Base-by-base conservation (phyloP, 2,329 filamentous ascomycete species). In the Trichoderma asperellum region DNA sequence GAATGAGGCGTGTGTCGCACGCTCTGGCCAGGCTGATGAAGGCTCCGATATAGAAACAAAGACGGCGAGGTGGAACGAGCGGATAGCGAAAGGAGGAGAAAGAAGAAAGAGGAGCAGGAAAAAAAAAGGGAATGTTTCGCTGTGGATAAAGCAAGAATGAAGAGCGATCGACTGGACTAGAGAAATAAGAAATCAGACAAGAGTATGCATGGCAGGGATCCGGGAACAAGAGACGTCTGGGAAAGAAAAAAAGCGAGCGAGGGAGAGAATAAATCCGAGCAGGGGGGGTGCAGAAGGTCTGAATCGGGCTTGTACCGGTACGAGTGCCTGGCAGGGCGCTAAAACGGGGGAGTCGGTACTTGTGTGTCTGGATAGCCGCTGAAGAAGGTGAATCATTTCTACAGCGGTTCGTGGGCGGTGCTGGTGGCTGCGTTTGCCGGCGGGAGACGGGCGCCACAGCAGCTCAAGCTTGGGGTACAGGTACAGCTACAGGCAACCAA, bases 111-210 rank as follows among this genome's bases (percentile, higher is more conserved):
- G 34, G 24, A 18, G 18, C 6, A 29, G 40, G 27, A 37, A 47
- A 49, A 40, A 21, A 55, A 40, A 57, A 66, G 59, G 49, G 63
- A 55, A 67, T 49, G 47, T 55, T 58, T n/a, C n/a, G 40, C 29
- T 43, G 63, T 67, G 63, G 63, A 29, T 67, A 67, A 59, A 52
- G 14, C 40, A 49, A 58, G 53, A 56, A 55, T 24, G 63, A 59
- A 57, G 40, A 67, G 63, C 63, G 63, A 67, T 67, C 63, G 63
- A 49, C 63, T 67, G 63, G 55, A 37, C 63, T 67, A 67, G 29
- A 67, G 63, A 67, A 67, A 67, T 67, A 67, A 67, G 63, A 67
- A 65, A 52, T 47, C 53, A 59, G 40, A 66, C 53, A 49, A 27
- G 49, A 58, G 63, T 67, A 55, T 55, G 49, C 61, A 56, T 21